Evolutionary conservation across 164 flowering plant genomes (phyloP), one percentile per base, ranked within the genome.

Genomic region (Stephania japonica): DNA sequence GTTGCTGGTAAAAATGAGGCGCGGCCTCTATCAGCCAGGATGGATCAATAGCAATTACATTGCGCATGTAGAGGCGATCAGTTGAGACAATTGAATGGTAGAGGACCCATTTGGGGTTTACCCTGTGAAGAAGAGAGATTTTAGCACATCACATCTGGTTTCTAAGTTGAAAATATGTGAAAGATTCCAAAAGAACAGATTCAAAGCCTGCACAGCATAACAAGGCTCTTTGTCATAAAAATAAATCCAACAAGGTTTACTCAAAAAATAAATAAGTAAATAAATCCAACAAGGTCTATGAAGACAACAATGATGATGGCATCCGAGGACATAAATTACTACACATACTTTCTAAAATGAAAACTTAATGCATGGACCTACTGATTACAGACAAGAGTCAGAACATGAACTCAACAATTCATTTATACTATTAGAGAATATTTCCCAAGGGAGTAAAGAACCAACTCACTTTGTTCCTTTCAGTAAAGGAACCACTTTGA

Each of bases 41-140:
- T 42, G 97, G 94, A 59, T 96, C 98, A n/a, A 96, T 86, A 26
- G 97, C 69, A 56, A 89, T 86, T 27, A 96, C 98, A 72, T 93
- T 93, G 69, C 98, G 91, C 97, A 92, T 92, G 82, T 96, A 96
- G 26, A 87, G 94, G 19, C 90, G 86, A 59, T 96, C 99, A 16
- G 98, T 96, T 23, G 97, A 96, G 79, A 96, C 94, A 13, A 93
- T 80, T 41, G 98, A 83, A 69, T 88, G 84, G 83, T 84, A 96
- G 72, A 93, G 74, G 61, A 96, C 87, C 96, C 97, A 96, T 82
- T 96, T 96, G 11, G 98, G 98, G 80, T 93, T 93, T 19, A 96
- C 98, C 79, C 99, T 93, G 95, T 85, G 78, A 72, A 47, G 23
- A 69, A 61, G 16, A 21, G 56, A 42, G 64, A 53, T 19, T 43